Base-by-base conservation (phyloP, 2,329 filamentous ascomycete genomes). In the Aspergillus brasiliensis region DNA sequence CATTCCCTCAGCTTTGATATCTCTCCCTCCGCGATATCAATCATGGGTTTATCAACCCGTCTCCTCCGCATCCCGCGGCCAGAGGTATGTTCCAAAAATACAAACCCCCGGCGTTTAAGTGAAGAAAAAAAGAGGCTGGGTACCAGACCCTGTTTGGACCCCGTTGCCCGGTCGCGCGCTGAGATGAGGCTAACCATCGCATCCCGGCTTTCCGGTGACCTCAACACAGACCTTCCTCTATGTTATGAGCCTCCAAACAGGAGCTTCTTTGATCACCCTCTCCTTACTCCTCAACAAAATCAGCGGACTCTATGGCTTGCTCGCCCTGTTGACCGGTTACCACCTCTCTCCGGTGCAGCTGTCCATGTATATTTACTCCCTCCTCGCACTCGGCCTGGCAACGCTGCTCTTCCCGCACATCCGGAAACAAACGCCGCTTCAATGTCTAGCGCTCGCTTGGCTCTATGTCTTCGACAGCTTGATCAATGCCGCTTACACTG, bases 271-370 rank as follows among this genome's bases (percentile, higher is more conserved):
- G 70, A 92, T 97, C 70, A 88, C 90, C 4, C 83, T 95, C 62
- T 88, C 90, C 10, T 86, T 96, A 65, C 83, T 96, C 57, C 88
- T 97, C 80, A 97, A 97, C 83, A 97, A 97, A 78, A 86, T 93
- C 67, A 94, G 91, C 52, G 93, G 92, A 59, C 83, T 97, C 67
- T 97, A 96, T 77, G 93, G 93, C 65, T 83, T 97, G 46, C 88
- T 97, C 67, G 92, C 93, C 60, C 85, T 97, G 67, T 82, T 97
- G 65, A 96, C 93, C 23, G 94, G 94, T 73, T 92, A 91, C 77
- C 83, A 89, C 67, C 86, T 97, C 63, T 93, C 91, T 56, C 83
- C 88, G 28, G 84, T 95, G 23, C 94, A 97, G 77, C 84, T 97
- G 59, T 91, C 90, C 59, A 95, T 96, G 83, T 97, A 97, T 82